Evolutionary conservation across 495 filamentous ascomycete species (phyloP).

Genomic region (Terfezia claveryi): DNA sequence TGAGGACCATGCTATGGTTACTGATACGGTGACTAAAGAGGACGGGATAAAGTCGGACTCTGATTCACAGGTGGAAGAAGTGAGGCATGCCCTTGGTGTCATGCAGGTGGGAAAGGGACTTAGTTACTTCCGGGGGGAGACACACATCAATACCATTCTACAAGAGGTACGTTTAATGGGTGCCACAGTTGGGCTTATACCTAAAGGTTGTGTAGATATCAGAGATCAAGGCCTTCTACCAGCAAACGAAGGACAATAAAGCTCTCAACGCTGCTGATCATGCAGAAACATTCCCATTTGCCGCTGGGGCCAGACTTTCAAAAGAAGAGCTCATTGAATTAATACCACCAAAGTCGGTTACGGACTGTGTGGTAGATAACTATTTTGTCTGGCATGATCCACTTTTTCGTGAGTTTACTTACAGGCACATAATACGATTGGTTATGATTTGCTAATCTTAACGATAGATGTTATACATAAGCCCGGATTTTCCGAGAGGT

Average conservation of each 20-base stretch:
- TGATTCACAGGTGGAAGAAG: constrained; percentile 50
- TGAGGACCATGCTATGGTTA: constrained; percentile 11
- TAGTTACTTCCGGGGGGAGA: constrained; percentile 66
- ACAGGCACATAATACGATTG: background rate
- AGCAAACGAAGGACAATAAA: constrained; percentile 32
- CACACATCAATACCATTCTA: constrained; percentile 76
- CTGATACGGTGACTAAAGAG: constrained; percentile 11
- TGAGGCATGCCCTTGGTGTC: constrained; percentile 64
- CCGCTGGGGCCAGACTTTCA: constrained; percentile 36
- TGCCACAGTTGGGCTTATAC: constrained; percentile 6
- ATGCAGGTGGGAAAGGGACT: constrained; percentile 70
- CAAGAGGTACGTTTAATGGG: constrained; percentile 38
- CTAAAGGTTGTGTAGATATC: constrained; percentile 37
- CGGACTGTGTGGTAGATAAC: constrained; percentile 56
- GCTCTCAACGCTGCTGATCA: too few relatives aligned
- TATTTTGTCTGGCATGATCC: constrained; percentile 56
- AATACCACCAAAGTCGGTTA: constrained; percentile 49
- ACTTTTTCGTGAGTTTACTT: constrained; percentile 35
- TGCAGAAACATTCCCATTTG: background rate
- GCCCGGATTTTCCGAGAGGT: constrained; percentile 45
- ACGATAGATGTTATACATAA: constrained; percentile 55
- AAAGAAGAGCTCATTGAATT: constrained; percentile 56
- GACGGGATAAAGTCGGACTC: constrained; percentile 1
- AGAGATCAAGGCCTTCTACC: constrained; percentile 82
- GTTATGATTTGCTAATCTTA: constrained; percentile 27